Percentiles rank a stretch among this genome's conserved stretches.
phyloP scores from a whole-genome alignment of 2,329 filamentous ascomycete species.

The Exophiala phaeomuriformis region DNA sequence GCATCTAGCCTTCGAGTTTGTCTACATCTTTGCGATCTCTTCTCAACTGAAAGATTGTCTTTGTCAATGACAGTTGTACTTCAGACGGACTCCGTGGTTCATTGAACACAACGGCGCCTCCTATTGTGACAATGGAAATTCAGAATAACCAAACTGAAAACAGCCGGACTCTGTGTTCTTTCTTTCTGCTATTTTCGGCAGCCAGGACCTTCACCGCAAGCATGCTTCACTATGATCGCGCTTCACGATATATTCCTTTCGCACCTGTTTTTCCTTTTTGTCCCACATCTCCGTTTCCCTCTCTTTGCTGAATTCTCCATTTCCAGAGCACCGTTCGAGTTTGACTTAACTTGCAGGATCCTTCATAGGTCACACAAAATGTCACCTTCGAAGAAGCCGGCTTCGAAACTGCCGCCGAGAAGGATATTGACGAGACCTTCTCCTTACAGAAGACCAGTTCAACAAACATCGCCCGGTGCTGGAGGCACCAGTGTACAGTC shows the following conservation, averaged over 20 bases:
- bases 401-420: neutral
- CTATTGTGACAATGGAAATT: constrained; percentile 3
- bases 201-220: neutral
- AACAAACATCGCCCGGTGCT: neutral
- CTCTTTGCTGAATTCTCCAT: neutral
- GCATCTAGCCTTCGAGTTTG: neutral
- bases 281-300: neutral
- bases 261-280: neutral
- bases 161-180: neutral
- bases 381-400: neutral
- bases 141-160: constrained; percentile 1
- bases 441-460: neutral
- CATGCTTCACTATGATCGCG: neutral
- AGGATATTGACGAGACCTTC: constrained; percentile 8
- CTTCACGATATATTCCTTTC: constrained; percentile 4
- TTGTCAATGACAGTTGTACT: neutral
- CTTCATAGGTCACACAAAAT: neutral
- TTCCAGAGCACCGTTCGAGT: neutral
- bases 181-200: constrained; percentile 10
- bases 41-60: neutral
- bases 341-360: neutral
- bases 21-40: neutral
- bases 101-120: no score
- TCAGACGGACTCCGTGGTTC: neutral
- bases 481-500: no score